Evolutionary conservation across 306 rosid species (phyloP).

Genomic region (Prunus kanzakura): DNA sequence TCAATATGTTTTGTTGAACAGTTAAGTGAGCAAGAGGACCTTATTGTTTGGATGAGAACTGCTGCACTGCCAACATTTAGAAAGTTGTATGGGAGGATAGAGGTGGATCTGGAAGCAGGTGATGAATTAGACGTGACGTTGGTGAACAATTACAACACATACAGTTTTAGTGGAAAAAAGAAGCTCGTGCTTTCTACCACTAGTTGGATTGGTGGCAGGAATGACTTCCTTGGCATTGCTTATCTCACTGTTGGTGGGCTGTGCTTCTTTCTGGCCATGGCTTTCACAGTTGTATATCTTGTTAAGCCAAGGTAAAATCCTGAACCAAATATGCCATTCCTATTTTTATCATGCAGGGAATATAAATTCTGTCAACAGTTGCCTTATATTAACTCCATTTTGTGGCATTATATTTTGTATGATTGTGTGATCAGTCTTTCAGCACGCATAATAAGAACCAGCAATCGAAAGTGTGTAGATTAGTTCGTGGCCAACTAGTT

Average conservation of each 20-base stretch:
- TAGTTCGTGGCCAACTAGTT: background rate
- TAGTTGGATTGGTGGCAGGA: constrained; percentile 82
- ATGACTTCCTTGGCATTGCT: constrained; percentile 81
- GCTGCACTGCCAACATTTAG: constrained; percentile 82
- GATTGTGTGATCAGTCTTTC: background rate
- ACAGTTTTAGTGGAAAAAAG: constrained; percentile 72
- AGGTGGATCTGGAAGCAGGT: constrained; percentile 48
- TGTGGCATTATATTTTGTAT: background rate
- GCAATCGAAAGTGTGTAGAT: background rate
- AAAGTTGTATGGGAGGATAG: constrained; percentile 72
- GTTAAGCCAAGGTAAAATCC: constrained; percentile 80
- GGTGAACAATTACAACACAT: constrained; percentile 59
- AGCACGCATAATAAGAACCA: background rate
- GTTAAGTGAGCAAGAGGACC: constrained; percentile 73
- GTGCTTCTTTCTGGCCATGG: constrained; percentile 80
- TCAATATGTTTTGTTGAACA: constrained; percentile 39
- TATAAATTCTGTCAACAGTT: background rate
- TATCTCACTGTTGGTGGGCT: constrained; percentile 85
- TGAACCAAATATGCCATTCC: background rate
- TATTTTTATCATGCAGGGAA: background rate
- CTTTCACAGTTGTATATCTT: constrained; percentile 76
- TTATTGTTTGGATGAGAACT: constrained; percentile 84
- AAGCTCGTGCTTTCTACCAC: constrained; percentile 74
- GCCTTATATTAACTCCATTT: background rate
- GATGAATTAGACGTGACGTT: constrained; percentile 40